phyloP scores from a whole-genome alignment of 495 filamentous ascomycete genomes.

The Penicillium macrosclerotiorum region DNA sequence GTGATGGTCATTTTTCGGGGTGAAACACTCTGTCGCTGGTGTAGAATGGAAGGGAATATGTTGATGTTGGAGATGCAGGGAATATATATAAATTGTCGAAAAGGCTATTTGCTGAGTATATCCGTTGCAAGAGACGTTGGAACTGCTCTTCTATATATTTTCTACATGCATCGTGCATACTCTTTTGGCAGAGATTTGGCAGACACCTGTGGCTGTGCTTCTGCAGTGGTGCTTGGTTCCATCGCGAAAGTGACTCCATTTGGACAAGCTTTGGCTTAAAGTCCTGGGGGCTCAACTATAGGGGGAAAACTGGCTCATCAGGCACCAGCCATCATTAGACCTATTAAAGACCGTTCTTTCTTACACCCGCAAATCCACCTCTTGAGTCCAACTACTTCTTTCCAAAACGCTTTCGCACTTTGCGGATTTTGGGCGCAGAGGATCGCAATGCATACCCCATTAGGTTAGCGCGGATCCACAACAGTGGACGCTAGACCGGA shows the following conservation, averaged over 20 bases:
- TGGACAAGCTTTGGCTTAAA: neutral
- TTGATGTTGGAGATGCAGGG: neutral
- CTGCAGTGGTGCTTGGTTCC: neutral
- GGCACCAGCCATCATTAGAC: neutral
- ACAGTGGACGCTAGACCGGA: neutral
- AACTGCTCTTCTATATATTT: constrained; percentile 8
- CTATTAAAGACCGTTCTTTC: neutral
- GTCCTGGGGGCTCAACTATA: constrained; percentile 1
- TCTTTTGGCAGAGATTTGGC: neutral
- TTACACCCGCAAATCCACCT: no score
- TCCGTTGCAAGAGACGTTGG: no score
- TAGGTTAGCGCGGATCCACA: constrained; percentile 3
- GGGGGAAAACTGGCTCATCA: no score
- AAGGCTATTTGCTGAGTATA: no score
- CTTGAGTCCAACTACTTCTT: neutral
- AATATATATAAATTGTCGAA: no score
- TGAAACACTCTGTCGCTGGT: neutral
- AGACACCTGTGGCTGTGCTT: constrained; percentile 7
- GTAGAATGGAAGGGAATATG: neutral
- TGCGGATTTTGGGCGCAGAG: neutral
- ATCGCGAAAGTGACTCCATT: neutral
- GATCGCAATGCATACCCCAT: constrained; percentile 17
- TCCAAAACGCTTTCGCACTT: neutral
- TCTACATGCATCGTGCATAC: constrained; percentile 3
- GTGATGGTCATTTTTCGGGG: constrained; percentile 20